Conservation (phyloP, 2,329 filamentous ascomycete genomes). For the Verticillium isaacii region DNA sequence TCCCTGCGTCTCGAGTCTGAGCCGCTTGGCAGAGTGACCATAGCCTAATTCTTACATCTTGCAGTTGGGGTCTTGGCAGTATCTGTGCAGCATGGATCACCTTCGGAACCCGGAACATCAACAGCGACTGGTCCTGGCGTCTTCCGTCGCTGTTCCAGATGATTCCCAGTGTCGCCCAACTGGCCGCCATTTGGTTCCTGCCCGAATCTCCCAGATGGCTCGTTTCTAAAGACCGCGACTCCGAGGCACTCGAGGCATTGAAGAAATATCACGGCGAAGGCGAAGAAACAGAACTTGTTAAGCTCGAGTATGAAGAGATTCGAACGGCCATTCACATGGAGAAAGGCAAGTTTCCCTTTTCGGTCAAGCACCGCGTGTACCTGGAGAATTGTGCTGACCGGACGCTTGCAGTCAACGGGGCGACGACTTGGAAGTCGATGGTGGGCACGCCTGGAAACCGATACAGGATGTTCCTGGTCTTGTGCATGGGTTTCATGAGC, state of each 20-base stretch:
- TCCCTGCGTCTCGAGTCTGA: not conserved
- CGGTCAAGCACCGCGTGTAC: no score
- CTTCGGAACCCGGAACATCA: conserved; percentile 3
- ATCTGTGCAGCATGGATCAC: conserved; percentile 6
- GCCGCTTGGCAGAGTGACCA: no score
- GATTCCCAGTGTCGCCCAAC: conserved; percentile 16
- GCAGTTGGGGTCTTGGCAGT: conserved; percentile 29
- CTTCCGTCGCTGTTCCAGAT: conserved; percentile 13
- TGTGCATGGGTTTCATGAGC: conserved; percentile 39
- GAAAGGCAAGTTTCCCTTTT: conserved; percentile 21
- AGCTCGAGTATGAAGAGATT: conserved; percentile 46
- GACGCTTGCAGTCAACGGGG: conserved; percentile 20
- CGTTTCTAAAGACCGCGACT: conserved; percentile 36
- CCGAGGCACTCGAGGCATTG: conserved; percentile 45
- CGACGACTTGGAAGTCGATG: conserved; percentile 15
- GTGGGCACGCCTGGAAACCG: conserved; percentile 33
- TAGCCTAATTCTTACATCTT: not conserved
- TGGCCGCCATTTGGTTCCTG: conserved; percentile 12
- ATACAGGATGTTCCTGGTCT: conserved; percentile 35
- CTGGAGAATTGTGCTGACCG: conserved; percentile 7
- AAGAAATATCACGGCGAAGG: conserved; percentile 51
- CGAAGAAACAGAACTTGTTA: conserved; percentile 39
- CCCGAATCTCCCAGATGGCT: conserved; percentile 26
- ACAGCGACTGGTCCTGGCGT: conserved; percentile 1
- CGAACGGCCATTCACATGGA: conserved; percentile 36